Evolutionary conservation across 1,284 basidiomycete species (phyloP), one percentile per base, ranked within the genome.

Genomic region (Moniliella sp.): DNA sequence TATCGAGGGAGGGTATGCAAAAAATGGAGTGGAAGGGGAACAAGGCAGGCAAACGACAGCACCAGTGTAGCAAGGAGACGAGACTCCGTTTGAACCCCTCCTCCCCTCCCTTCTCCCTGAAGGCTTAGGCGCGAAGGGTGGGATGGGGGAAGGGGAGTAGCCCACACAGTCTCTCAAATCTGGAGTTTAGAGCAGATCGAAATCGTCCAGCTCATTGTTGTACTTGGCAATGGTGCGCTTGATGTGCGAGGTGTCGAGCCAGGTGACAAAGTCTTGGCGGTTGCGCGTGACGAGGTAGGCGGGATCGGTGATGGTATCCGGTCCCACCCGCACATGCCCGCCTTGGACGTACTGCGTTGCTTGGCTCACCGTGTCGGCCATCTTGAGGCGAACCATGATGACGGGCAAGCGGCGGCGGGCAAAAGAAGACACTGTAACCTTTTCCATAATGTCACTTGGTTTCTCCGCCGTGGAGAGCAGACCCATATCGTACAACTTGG

Each of bases 221-320:
- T 97, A 97, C 43, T 70, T 67, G 75, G 88, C 79, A 58, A 97
- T 75, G 0, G 81, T 86, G 41, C 88, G 71, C 72, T 91, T 94
- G 61, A 94, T 72, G 61, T 88, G 91, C 46, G 78, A 84, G 15
- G 83, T 86, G 62, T 97, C 86, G 11, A 97, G 84, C 91, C 91
- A 99, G 13, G 91, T 94, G 29, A 97, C 83, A 64, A 93, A 97
- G 67, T 99, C 91, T 60, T 97, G 86, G 82, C 91, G 86, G 48
- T 84, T 81, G 28, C 59, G 45, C 15, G 86, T 91, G 42, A 99
- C 84, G 36, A 97, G 70, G 65, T 78, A 94, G 1, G 88, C 91
- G 2, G 91, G 91, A 61, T 99, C 91, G 0, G 79, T 88, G 51
- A 97, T 75, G 0, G 81, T 80, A 50, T 93, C 81, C 15, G 91